Conservation (phyloP, 1,284 basidiomycete species). For the Laetiporus sulphureus region DNA sequence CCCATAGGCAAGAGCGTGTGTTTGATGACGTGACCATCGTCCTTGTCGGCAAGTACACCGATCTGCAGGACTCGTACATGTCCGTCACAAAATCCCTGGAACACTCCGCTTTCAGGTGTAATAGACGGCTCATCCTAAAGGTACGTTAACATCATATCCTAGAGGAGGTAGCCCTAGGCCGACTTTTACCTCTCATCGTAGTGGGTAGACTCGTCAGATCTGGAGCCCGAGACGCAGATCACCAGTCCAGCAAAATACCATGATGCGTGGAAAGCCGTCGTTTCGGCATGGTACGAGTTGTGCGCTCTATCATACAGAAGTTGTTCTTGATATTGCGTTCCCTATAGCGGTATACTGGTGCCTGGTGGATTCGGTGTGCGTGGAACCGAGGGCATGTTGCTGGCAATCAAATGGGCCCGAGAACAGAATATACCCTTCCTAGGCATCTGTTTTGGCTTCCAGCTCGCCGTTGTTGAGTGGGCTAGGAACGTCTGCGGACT, state of each 20-base stretch:
- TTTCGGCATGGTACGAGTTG: constrained; percentile 73
- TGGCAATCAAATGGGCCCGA: constrained; percentile 94
- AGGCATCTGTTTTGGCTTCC: constrained; percentile 97
- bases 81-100: constrained; percentile 96
- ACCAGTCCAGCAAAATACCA: constrained; percentile 87
- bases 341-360: constrained; percentile 79
- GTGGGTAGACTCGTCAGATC: constrained; percentile 98
- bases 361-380: constrained; percentile 94
- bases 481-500: constrained; percentile 82
- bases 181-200: constrained; percentile 29
- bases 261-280: constrained; percentile 92
- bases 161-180: too few relatives aligned
- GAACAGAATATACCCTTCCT: constrained; percentile 95
- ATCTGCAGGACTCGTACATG: constrained; percentile 98
- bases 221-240: constrained; percentile 78
- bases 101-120: constrained; percentile 92
- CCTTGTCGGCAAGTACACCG: constrained; percentile 96
- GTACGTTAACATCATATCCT: constrained; percentile 34
- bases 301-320: too few relatives aligned
- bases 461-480: constrained; percentile 95
- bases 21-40: constrained; percentile 90
- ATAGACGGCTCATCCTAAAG: constrained; percentile 76
- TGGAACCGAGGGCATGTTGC: constrained; percentile 96
- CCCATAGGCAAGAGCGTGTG: constrained; percentile 77
- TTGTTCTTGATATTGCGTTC: too few relatives aligned